Evolutionary conservation across 2,329 filamentous ascomycete species (phyloP), one percentile per base, ranked within the genome.

Genomic region (Fusarium sp.): DNA sequence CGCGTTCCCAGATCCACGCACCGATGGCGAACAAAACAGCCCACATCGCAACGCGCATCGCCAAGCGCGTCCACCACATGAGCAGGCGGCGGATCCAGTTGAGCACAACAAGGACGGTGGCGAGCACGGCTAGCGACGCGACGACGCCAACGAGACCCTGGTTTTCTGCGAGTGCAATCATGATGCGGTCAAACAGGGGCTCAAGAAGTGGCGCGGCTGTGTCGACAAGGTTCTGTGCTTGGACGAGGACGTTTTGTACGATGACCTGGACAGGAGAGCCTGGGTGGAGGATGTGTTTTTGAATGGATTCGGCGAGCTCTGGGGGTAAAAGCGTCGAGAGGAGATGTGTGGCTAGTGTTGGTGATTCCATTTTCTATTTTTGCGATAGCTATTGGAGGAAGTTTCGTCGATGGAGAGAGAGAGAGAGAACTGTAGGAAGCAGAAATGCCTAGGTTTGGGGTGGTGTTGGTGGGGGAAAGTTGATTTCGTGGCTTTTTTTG

Each of bases 11-110:
- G 4, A 89, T 79, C 57, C 82, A 80, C 15, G 87, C 78, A 0
- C 80, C 80, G 0, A 87, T 37, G 1, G 81, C 79, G 5, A 82
- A 76, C 3, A 93, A 65, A 2, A 78, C 73, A 2, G 82, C 83
- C 86, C 87, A 95, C 62, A 92, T 86, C 2, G 84, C 73, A 37
- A 92, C 65, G 21, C 83, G 78, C 61, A 91, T 73, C 10, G 82
- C 80, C 51, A 96, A 71, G n/a, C 84, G 79, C 48, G 92, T 84
- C 86, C 92, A 92, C 79, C 88, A 96, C 71, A 92, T 78, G 54
- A 96, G 80, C 17, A 92, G 77, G 57, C 91, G 84, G 59, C 88
- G 86, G 15, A 92, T 78, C 78, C 90, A 89, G 72, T 88, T 83
- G 63, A 95, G 79, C 53, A 93, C 73, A 71, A 92, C 80, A 47